These are phyloP conservation scores for Penicillium riverlandense DNA, from an alignment of 495 filamentous ascomycete species.

Conservation along the genomic window DNA sequence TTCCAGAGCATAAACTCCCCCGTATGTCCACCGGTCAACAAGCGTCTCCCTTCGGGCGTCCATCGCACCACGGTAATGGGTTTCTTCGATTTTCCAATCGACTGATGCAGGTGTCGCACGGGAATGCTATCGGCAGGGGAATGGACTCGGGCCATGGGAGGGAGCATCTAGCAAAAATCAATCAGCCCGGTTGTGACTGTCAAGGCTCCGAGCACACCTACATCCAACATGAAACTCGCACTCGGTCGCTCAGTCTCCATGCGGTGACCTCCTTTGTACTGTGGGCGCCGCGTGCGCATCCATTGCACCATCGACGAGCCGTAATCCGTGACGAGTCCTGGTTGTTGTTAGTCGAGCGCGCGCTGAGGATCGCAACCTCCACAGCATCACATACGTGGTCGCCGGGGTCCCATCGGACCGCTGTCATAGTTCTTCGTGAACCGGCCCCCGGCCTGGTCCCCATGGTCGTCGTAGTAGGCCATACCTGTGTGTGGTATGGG, in stretches of 20 bases:
- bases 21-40: slow-evolving; percentile 89
- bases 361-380: background rate
- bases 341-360: background rate
- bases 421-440: slow-evolving; percentile 30
- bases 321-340: slow-evolving; percentile 84
- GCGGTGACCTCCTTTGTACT: slow-evolving; percentile 57
- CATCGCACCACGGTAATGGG: slow-evolving; percentile 96
- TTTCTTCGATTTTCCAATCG: slow-evolving; percentile 94
- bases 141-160: slow-evolving; percentile 64
- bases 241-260: slow-evolving; percentile 80
- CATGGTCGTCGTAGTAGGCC: slow-evolving; percentile 38
- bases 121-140: slow-evolving; percentile 79
- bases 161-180: slow-evolving; percentile 62
- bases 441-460: slow-evolving; percentile 25
- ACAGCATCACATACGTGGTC: slow-evolving; percentile 29
- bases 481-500: slow-evolving; percentile 15
- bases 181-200: background rate
- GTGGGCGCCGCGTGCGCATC: slow-evolving; percentile 78
- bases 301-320: slow-evolving; percentile 86
- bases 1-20: slow-evolving; percentile 99
- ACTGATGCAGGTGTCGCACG: slow-evolving; percentile 85
- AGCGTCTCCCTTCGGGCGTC: slow-evolving; percentile 89
- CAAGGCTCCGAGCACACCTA: slow-evolving; percentile 34
- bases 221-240: slow-evolving; percentile 81
- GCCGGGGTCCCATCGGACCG: slow-evolving; percentile 31